These are phyloP conservation scores for Chenopodium berlandieri DNA, from an alignment of 148 eudicot genomes.

Conservation along the genomic window DNA sequence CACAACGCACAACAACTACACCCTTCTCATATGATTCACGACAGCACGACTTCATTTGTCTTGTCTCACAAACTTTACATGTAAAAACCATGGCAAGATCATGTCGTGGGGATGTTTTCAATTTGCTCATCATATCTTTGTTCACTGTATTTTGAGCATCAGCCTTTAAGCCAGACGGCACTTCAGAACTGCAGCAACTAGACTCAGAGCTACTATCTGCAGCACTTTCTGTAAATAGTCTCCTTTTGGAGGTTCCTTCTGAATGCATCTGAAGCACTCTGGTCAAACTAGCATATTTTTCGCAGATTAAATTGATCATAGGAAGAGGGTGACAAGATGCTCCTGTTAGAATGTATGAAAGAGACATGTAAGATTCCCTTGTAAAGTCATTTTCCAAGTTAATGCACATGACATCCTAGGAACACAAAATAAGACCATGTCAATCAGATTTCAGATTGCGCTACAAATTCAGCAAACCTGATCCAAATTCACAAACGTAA, in stretches of 20 bases:
- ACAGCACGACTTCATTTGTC: slow-evolving; percentile 71
- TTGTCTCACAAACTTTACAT: slow-evolving; percentile 79
- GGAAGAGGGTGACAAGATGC: slow-evolving; percentile 27
- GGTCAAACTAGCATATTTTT: slow-evolving; percentile 17
- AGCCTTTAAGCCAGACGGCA: slow-evolving; percentile 18
- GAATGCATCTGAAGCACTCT: slow-evolving; percentile 41
- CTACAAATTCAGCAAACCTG: neutral
- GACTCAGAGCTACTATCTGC: slow-evolving; percentile 21
- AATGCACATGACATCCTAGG: neutral
- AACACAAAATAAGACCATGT: neutral
- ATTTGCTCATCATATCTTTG: slow-evolving; percentile 36
- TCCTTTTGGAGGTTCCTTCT: slow-evolving; percentile 29
- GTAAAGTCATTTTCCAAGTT: neutral
- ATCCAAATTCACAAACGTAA: neutral
- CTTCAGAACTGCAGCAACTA: slow-evolving; percentile 10
- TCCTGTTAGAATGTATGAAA: slow-evolving; percentile 26
- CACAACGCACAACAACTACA: slow-evolving; percentile 81
- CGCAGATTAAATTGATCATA: slow-evolving; percentile 21
- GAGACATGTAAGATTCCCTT: slow-evolving; percentile 5
- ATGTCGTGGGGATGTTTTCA: slow-evolving; percentile 67
- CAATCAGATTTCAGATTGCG: neutral
- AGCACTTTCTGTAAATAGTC: slow-evolving; percentile 23
- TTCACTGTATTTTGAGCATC: slow-evolving; percentile 25
- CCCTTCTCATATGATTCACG: slow-evolving; percentile 89
- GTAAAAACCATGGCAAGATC: slow-evolving; percentile 87